Percentiles rank a stretch among this genome's conserved stretches.
These are phyloP conservation scores for Phaseolus lunatus DNA, from an alignment of 306 rosid genomes.

Conservation along the genomic window DNA sequence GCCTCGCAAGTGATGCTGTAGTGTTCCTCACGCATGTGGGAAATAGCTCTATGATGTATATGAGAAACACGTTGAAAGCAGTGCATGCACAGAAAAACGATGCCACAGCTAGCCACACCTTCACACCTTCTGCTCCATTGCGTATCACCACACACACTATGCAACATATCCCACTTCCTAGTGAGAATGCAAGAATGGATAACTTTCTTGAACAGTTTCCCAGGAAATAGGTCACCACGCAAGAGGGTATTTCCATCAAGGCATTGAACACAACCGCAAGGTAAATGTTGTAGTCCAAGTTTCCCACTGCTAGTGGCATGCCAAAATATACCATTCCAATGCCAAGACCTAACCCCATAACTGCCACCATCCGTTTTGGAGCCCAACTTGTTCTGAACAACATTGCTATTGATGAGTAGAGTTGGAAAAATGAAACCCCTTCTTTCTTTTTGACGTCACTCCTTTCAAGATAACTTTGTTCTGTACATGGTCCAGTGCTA, in stretches of 20 bases:
- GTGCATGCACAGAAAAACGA: conserved; percentile 48
- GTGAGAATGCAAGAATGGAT: conserved; percentile 28
- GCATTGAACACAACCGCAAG: conserved; percentile 50
- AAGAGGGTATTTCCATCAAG: conserved; percentile 52
- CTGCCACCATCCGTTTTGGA: neutral
- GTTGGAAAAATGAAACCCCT: neutral
- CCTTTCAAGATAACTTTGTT: too few relatives aligned
- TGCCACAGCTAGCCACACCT: conserved; percentile 43
- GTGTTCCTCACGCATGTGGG: conserved; percentile 64
- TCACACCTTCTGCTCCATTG: neutral
- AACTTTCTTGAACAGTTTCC: conserved; percentile 24
- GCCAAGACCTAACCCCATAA: conserved; percentile 44
- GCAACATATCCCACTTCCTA: conserved; percentile 45
- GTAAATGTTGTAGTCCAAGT: conserved; percentile 51
- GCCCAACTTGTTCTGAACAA: conserved; percentile 47
- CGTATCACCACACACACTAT: conserved; percentile 31
- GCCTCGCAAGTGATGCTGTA: conserved; percentile 52
- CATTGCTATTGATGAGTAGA: conserved; percentile 28
- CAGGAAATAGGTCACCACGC: conserved; percentile 32
- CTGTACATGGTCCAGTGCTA: too few relatives aligned
- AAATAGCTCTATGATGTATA: conserved; percentile 54
- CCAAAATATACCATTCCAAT: conserved; percentile 59
- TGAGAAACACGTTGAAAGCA: conserved; percentile 45
- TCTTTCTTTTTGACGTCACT: too few relatives aligned
- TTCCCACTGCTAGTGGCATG: conserved; percentile 57